Conservation (phyloP, 345 rosid species). For the Syzygium aromaticum region DNA sequence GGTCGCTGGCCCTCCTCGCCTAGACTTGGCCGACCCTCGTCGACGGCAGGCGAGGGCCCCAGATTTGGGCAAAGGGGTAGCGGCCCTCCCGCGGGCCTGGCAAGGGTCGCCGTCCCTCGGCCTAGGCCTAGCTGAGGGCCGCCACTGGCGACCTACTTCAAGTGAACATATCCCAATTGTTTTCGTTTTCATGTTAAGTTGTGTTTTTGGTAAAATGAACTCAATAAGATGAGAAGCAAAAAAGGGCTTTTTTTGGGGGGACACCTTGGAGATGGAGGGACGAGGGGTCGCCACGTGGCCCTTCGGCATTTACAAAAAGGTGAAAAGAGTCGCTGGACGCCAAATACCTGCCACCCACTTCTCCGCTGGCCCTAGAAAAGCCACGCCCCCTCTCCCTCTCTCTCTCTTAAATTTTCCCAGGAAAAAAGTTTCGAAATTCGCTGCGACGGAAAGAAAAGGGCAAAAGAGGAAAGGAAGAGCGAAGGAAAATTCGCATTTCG, state of each 20-base stretch:
- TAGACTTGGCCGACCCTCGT: too few species aligned
- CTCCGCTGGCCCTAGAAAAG: slow-evolving; percentile 11
- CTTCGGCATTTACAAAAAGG: neutral
- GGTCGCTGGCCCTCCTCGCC: too few species aligned
- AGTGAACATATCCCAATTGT: too few species aligned
- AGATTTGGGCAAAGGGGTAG: too few species aligned
- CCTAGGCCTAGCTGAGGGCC: too few species aligned
- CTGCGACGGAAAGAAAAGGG: neutral
- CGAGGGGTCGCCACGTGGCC: neutral
- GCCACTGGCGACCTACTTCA: too few species aligned
- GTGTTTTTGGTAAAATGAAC: too few species aligned
- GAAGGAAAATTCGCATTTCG: neutral
- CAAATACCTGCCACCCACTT: slow-evolving; percentile 1
- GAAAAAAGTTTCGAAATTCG: neutral
- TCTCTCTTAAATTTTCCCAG: neutral
- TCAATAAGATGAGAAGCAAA: too few species aligned
- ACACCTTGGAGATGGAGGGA: neutral
- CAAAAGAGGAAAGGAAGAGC: neutral
- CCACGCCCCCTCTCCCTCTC: neutral
- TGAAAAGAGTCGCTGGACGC: neutral
- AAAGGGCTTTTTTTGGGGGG: neutral
- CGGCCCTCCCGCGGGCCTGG: too few species aligned
- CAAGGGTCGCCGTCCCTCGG: too few species aligned
- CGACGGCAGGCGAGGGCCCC: too few species aligned
- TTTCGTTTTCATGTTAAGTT: too few species aligned